A percentile compares a stretch with the other conserved stretches of the same genome.
Evolutionary conservation across 768 basidiomycete genomes (phyloP).

Genomic region (Tubosaeta sp.): DNA sequence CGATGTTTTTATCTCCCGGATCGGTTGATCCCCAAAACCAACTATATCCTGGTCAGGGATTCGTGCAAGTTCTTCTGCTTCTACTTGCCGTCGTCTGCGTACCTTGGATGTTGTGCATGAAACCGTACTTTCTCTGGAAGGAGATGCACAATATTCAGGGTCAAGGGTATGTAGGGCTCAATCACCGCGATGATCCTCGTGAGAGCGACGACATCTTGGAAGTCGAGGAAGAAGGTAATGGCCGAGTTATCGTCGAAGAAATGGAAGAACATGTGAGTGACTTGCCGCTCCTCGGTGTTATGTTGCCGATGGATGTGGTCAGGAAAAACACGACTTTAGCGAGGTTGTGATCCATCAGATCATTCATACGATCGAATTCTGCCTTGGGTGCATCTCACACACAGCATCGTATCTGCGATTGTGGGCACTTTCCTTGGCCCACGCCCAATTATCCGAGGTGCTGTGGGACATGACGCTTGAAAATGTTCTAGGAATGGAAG

Average conservation of each 20-base stretch:
- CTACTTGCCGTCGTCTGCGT: slow-evolving; percentile 81
- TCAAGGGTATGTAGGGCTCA: slow-evolving; percentile 78
- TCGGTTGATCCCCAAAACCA: slow-evolving; percentile 61
- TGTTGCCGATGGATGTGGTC: slow-evolving; percentile 12
- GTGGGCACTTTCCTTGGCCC: slow-evolving; percentile 97
- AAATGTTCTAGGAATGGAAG: slow-evolving; percentile 53
- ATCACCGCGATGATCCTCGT: slow-evolving; percentile 52
- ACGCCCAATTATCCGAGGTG: slow-evolving; percentile 95
- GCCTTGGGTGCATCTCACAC: slow-evolving; percentile 97
- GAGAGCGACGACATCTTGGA: slow-evolving; percentile 61
- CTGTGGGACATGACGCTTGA: slow-evolving; percentile 86
- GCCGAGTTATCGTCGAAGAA: slow-evolving; percentile 68
- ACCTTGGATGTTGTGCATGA: slow-evolving; percentile 89
- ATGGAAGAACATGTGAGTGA: slow-evolving; percentile 66
- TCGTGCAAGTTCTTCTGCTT: slow-evolving; percentile 76
- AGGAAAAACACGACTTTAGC: slow-evolving; percentile 88
- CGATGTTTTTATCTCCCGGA: slow-evolving; percentile 93
- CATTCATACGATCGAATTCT: slow-evolving; percentile 99
- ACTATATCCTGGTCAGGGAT: slow-evolving; percentile 84
- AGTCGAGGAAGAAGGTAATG: slow-evolving; percentile 80
- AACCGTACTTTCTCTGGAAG: slow-evolving; percentile 89
- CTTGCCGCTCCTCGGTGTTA: slow-evolving; percentile 6
- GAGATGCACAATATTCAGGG: slow-evolving; percentile 81
- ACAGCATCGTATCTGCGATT: slow-evolving; percentile 91
- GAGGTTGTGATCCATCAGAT: slow-evolving; percentile 96